Base-by-base conservation (phyloP, 2,329 filamentous ascomycete genomes). In the Ophiostoma quercus region DNA sequence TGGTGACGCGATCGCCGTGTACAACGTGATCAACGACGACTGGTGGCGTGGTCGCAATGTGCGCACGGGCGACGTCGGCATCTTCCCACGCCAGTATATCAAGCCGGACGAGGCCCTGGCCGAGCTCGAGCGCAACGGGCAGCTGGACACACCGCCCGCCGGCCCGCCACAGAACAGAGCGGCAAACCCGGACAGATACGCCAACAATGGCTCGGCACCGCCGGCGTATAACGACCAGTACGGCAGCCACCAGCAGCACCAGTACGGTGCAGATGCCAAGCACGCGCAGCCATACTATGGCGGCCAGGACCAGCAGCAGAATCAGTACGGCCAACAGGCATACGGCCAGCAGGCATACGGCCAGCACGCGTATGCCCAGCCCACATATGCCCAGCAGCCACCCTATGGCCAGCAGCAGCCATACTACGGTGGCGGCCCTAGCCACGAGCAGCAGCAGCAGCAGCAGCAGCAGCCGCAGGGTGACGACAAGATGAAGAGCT, bases 11-110 rank as follows among this genome's bases (percentile, higher is more conserved):
- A 84, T 98, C 74, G 85, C 87, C 71, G 91, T 98, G 29, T 87
- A 88, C 74, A 92, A 97, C 80, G 94, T 96, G 82, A 95, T 97
- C 90, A 98, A 98, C 80, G 88, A 89, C 73, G 94, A 98, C 80
- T 98, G 94, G 94, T 97, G 93, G 92, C 90, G 92, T 84, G 94
- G 94, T 74, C 87, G 87, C 75, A 97, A 96, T 80, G 83, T 90
- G 76, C 88, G 92, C 68, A 96, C 93, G 9, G 90, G 90, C 70
- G 82, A 87, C 74, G 92, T 96, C 81, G 94, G 94, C 75, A 97
- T 98, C 78, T 98, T 98, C 85, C 94, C 94, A n/a, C 87, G 90
- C 75, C 92, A 87, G 78, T 98, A 98, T 78, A 94, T 91, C 68
- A 88, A 94, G 75, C 84, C 90, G 74, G 88, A 90, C 78, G 71